These are phyloP conservation scores for Candida schatavii DNA, from an alignment of 805 yeast genomes.

Conservation along the genomic window DNA sequence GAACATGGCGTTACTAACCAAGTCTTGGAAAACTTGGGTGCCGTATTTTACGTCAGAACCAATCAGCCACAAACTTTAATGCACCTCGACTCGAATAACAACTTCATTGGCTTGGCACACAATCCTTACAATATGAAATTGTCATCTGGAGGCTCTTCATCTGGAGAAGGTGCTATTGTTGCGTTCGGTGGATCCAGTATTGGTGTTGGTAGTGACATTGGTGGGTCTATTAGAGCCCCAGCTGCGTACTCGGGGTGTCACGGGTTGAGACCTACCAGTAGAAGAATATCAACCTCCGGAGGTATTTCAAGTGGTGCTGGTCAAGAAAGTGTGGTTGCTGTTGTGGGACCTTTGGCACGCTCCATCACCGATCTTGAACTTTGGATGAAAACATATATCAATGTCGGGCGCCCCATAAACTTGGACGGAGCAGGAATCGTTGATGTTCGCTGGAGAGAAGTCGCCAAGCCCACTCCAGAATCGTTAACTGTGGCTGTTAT, in stretches of 20 bases:
- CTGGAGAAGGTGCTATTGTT: slow-evolving; percentile 44
- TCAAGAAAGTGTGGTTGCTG: slow-evolving; percentile 63
- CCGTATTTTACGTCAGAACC: slow-evolving; percentile 44
- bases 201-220: slow-evolving; percentile 44
- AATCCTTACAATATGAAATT: slow-evolving; percentile 38
- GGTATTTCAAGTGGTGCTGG: slow-evolving; percentile 58
- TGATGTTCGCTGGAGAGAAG: slow-evolving; percentile 54
- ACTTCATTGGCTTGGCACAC: slow-evolving; percentile 34
- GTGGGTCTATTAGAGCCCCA: slow-evolving; percentile 44
- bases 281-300: slow-evolving; percentile 35
- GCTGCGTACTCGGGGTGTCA: slow-evolving; percentile 41
- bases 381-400: slow-evolving; percentile 61
- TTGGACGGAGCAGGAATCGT: slow-evolving; percentile 44
- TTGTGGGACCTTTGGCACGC: slow-evolving; percentile 67
- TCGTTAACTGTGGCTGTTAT: slow-evolving; percentile 58
- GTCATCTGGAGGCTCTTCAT: slow-evolving; percentile 43
- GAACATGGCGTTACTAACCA: slow-evolving; percentile 29
- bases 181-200: slow-evolving; percentile 39
- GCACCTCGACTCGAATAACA: slow-evolving; percentile 43
- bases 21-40: slow-evolving; percentile 39
- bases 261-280: slow-evolving; percentile 43
- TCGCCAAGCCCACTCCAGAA: slow-evolving; percentile 35
- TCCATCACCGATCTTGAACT: slow-evolving; percentile 64
- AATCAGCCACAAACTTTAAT: slow-evolving; percentile 44
- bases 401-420: slow-evolving; percentile 65